phyloP scores from a whole-genome alignment of 2,329 filamentous ascomycete species.

The Microascus cirrosus region DNA sequence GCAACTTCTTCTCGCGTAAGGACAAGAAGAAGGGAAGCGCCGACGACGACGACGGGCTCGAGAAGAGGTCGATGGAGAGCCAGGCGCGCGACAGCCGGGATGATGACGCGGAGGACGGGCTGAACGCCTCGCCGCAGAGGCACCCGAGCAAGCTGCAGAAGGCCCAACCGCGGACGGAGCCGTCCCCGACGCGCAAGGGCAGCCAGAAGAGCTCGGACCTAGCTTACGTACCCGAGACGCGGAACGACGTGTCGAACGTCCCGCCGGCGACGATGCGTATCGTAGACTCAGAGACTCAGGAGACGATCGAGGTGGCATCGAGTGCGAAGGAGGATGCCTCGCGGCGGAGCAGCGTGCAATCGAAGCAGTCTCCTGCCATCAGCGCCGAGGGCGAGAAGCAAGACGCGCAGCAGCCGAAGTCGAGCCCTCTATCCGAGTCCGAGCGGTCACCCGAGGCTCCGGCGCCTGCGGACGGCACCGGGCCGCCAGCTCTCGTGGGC shows the following conservation, averaged over 20 bases:
- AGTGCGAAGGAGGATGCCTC: constrained; percentile 9
- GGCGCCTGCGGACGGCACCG: constrained; percentile 27
- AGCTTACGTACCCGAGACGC: constrained; percentile 28
- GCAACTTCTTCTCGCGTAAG: constrained; percentile 52
- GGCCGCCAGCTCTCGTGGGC: constrained; percentile 54
- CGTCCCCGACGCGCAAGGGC: constrained; percentile 22
- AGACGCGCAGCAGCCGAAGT: constrained; percentile 13
- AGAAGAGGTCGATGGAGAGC: constrained; percentile 13
- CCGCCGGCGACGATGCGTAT: constrained; percentile 46
- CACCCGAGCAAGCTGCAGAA: constrained; percentile 62
- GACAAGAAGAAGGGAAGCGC: constrained; percentile 46
- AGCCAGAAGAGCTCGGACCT: neutral
- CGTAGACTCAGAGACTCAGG: constrained; percentile 40
- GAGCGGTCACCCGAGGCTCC: constrained; percentile 62
- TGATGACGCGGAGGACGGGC: constrained; percentile 48
- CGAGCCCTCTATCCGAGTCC: constrained; percentile 13
- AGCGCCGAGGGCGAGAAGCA: neutral
- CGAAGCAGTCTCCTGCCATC: constrained; percentile 14
- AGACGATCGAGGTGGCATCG: constrained; percentile 14
- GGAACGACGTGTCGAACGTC: constrained; percentile 43
- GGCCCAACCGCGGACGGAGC: constrained; percentile 39
- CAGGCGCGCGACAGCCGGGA: constrained; percentile 3
- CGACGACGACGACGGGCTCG: constrained; percentile 12
- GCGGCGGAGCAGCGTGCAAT: constrained; percentile 15
- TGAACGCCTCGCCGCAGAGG: constrained; percentile 44